Conservation (phyloP, 2,329 filamentous ascomycete species). For the Xylariaceae sp. region DNA sequence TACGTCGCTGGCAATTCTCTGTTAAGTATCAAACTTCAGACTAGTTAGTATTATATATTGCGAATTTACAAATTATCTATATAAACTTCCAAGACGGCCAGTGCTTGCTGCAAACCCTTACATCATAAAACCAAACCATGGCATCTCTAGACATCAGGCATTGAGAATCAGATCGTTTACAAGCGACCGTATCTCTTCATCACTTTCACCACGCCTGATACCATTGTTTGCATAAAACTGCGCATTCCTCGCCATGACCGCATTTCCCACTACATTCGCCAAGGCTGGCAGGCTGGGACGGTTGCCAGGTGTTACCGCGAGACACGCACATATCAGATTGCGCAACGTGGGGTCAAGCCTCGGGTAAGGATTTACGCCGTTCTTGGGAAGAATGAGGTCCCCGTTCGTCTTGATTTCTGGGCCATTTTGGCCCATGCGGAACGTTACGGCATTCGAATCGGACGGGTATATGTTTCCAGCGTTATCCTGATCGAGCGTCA, state of each 20-base stretch:
- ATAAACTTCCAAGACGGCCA: too few relatives aligned
- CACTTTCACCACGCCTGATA: not conserved
- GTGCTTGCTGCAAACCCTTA: too few relatives aligned
- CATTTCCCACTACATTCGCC: not conserved
- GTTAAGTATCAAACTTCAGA: too few relatives aligned
- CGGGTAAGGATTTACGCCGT: not conserved
- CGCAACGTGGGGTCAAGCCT: not conserved
- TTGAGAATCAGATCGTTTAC: not conserved
- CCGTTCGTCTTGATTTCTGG: not conserved
- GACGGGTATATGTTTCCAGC: not conserved
- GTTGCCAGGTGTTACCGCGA: not conserved
- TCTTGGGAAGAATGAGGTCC: not conserved
- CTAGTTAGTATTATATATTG: too few relatives aligned
- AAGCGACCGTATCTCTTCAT: not conserved
- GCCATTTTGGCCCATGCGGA: not conserved
- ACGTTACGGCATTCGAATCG: not conserved
- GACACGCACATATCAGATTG: slow-evolving; percentile 8
- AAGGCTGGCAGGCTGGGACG: not conserved
- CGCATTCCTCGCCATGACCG: not conserved
- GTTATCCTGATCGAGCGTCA: not conserved
- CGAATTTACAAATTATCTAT: too few relatives aligned
- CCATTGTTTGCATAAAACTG: not conserved
- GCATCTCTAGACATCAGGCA: too few relatives aligned
- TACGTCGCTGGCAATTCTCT: too few relatives aligned
- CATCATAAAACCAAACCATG: too few relatives aligned